phyloP scores from a whole-genome alignment of 495 filamentous ascomycete species.

The Trichoderma asperelloides region DNA sequence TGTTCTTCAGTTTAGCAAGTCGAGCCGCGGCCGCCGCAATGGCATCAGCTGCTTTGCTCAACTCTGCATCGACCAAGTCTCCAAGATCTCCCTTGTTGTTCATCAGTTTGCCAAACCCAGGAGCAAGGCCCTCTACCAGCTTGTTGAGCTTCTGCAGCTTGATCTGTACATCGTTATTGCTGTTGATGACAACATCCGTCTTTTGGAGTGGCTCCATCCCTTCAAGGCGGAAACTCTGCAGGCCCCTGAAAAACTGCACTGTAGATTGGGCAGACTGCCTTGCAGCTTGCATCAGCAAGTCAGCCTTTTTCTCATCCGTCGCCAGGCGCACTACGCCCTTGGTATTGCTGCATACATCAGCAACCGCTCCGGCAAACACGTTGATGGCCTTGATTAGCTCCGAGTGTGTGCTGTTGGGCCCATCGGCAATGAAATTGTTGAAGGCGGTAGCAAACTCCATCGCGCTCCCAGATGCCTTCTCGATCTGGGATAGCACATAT shows the following conservation, averaged over 20 bases:
- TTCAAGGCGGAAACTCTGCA: slow-evolving; percentile 89
- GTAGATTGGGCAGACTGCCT: slow-evolving; percentile 81
- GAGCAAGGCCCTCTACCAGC: slow-evolving; percentile 81
- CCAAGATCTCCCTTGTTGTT: slow-evolving; percentile 80
- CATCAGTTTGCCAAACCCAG: slow-evolving; percentile 69
- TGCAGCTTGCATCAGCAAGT: slow-evolving; percentile 69
- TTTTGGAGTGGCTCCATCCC: slow-evolving; percentile 79
- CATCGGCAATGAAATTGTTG: slow-evolving; percentile 96
- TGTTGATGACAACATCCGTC: slow-evolving; percentile 92
- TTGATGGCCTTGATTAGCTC: slow-evolving; percentile 91
- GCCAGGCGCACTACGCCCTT: slow-evolving; percentile 93
- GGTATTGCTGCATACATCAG: slow-evolving; percentile 90
- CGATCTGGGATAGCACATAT: slow-evolving; percentile 91
- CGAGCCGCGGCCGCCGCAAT: slow-evolving; percentile 87
- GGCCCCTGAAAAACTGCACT: slow-evolving; percentile 88
- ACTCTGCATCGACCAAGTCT: slow-evolving; percentile 84
- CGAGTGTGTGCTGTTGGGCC: slow-evolving; percentile 81
- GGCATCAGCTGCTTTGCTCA: slow-evolving; percentile 88
- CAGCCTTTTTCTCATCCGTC: slow-evolving; percentile 87
- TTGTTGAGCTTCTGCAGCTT: slow-evolving; percentile 87
- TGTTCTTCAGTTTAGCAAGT: slow-evolving; percentile 82
- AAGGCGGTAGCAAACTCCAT: slow-evolving; percentile 96
- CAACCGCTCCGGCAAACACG: slow-evolving; percentile 78
- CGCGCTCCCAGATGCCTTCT: slow-evolving; percentile 89
- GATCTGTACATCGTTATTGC: slow-evolving; percentile 87